A percentile compares a stretch with the other conserved stretches of the same genome.
Conservation (phyloP, 768 basidiomycete species). For the Lactarius psammicola region DNA sequence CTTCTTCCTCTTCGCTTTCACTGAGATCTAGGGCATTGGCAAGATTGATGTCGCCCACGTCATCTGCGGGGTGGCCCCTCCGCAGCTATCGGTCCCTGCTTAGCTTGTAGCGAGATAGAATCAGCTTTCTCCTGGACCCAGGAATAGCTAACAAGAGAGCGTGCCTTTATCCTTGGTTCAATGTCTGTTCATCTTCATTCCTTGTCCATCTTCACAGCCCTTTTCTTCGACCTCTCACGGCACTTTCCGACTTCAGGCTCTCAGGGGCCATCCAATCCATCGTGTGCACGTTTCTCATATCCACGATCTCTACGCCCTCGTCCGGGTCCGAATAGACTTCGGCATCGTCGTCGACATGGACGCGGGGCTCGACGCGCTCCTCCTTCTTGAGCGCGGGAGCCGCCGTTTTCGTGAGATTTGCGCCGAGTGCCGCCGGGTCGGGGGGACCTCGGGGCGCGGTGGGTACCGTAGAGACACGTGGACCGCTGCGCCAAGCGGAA, state of each 20-base stretch:
- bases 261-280: slow-evolving; percentile 93
- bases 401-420: slow-evolving; percentile 48
- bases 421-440: slow-evolving; percentile 44
- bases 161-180: slow-evolving; percentile 39
- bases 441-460: slow-evolving; percentile 42
- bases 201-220: slow-evolving; percentile 40
- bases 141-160: slow-evolving; percentile 1
- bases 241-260: slow-evolving; percentile 53
- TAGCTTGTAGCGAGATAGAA: slow-evolving; percentile 16
- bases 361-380: slow-evolving; percentile 32
- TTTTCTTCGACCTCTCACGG: slow-evolving; percentile 39
- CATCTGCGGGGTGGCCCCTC: slow-evolving; percentile 26
- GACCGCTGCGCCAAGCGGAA: slow-evolving; percentile 49
- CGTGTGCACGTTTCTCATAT: slow-evolving; percentile 71
- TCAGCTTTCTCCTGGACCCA: neutral
- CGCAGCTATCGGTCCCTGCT: slow-evolving; percentile 32
- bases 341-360: slow-evolving; percentile 45
- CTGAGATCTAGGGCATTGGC: slow-evolving; percentile 67
- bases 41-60: slow-evolving; percentile 42
- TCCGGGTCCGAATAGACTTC: slow-evolving; percentile 86
- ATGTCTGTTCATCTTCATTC: slow-evolving; percentile 39
- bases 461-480: slow-evolving; percentile 58
- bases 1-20: slow-evolving; percentile 76
- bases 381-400: slow-evolving; percentile 51
- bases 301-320: slow-evolving; percentile 82